Percentiles rank a stretch among this genome's conserved stretches.
Conservation (phyloP, 2,329 filamentous ascomycete genomes). For the Venturia asperata region DNA sequence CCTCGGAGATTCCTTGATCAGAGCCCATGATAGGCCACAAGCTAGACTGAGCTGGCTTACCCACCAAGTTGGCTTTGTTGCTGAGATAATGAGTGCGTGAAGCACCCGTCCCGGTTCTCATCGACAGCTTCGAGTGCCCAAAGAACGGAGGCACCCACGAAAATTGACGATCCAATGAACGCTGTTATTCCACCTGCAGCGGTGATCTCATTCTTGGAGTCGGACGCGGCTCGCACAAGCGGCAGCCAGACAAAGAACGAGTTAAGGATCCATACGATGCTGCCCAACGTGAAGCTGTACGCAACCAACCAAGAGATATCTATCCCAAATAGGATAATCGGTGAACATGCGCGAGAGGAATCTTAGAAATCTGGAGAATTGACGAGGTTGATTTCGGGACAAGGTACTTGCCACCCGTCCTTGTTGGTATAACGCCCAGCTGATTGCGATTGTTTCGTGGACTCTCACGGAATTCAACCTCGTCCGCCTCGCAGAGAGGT, state of each 20-base stretch:
- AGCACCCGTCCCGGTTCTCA: constrained; percentile 56
- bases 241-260: constrained; percentile 60
- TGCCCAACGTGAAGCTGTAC: constrained; percentile 46
- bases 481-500: not conserved
- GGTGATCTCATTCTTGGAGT: constrained; percentile 49
- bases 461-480: constrained; percentile 31
- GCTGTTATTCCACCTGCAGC: constrained; percentile 55
- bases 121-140: constrained; percentile 64
- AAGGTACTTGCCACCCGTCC: constrained; percentile 23
- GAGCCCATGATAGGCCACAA: not conserved
- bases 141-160: constrained; percentile 56
- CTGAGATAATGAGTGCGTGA: constrained; percentile 42
- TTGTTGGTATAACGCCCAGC: constrained; percentile 13
- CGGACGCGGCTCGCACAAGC: constrained; percentile 43
- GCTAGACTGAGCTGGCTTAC: constrained; percentile 20
- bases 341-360: constrained; percentile 44
- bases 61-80: constrained; percentile 30
- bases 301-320: constrained; percentile 52
- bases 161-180: constrained; percentile 61
- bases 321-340: constrained; percentile 48
- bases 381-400: constrained; percentile 32
- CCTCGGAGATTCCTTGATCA: not conserved
- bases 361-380: constrained; percentile 28
- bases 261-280: constrained; percentile 44
- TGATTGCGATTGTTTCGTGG: constrained; percentile 40